Base-by-base conservation (phyloP, 192 early-diverging fungal genomes). In the Rhizophagus prolifer region DNA sequence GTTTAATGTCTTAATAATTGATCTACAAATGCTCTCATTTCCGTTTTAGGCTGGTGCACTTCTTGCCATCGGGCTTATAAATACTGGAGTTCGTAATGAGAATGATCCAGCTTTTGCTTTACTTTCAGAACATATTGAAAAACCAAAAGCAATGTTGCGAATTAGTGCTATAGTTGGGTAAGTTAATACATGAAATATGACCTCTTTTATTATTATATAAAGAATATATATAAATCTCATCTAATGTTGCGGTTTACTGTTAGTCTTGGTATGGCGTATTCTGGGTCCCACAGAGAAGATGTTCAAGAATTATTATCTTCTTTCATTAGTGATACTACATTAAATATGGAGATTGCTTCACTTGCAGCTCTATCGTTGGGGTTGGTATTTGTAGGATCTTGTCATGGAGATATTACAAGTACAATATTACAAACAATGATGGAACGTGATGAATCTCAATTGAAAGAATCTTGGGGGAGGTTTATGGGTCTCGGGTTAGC, bases 401-500 rank as follows among this genome's bases (percentile, higher is more conserved):
- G 93, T 82, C 83, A 97, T 78, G 93, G 92, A 69, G 98, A 99
- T 58, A 92, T 98, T 72, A 91, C 95, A 13, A 92, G 92, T 60
- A 91, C 92, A 25, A 96, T 97, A 72, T 81, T 99, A 47, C 94
- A 97, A 82, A 93, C 94, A 7, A 92, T 98, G 90, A 96, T 96
- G 90, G 97, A 98, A 84, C 92, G 95, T 13, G 88, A 91, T n/a
- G 95, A 96, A 26, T 72, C 85, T 19, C 86, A 96, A 34, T 87
- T 97, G 6, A 96, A 94, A 81, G 93, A 96, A 76, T 88, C 92
- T 25, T 97, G 90, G 79, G 92, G 94, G 3, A 90, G 91, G 41
- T 97, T 96, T 81, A 96, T 98, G 95, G 94, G 94, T 44, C 88
- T 99, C 26, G 98, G 96, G 26, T 87, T 99, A 34, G 92, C 91